Percentiles rank a stretch among this genome's conserved stretches.
phyloP scores from a whole-genome alignment of 2,329 filamentous ascomycete species.

The Mycocentrospora acerina region DNA sequence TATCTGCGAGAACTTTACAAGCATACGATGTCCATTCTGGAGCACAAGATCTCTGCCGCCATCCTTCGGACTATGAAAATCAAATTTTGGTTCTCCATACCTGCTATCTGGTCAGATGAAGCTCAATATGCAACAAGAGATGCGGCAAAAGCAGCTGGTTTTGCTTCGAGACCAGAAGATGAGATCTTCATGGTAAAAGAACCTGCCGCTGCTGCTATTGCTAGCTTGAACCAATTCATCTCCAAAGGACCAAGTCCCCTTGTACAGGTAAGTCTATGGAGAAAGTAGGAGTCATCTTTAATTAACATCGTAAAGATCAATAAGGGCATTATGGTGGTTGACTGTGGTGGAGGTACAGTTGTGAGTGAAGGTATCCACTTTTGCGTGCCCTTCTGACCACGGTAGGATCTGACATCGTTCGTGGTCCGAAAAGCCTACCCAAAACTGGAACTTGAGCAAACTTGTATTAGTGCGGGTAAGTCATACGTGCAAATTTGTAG shows the following conservation, averaged over 20 bases:
- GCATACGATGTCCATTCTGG: slow-evolving; percentile 12
- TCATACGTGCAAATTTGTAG: too few relatives aligned
- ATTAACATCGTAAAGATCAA: too few relatives aligned
- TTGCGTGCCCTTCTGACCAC: too few relatives aligned
- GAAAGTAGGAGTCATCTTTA: too few relatives aligned
- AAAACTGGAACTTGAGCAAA: slow-evolving; percentile 14
- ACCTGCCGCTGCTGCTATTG: slow-evolving; percentile 21
- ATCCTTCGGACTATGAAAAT: not conserved
- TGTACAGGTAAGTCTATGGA: too few relatives aligned
- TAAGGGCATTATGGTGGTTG: too few relatives aligned
- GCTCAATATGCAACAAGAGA: slow-evolving; percentile 1
- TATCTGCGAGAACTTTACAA: slow-evolving; percentile 18
- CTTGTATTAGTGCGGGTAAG: slow-evolving; percentile 16
- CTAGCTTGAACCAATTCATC: slow-evolving; percentile 12
- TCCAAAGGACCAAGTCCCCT: too few relatives aligned
- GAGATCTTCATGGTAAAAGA: slow-evolving; percentile 24
- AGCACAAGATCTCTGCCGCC: slow-evolving; percentile 10
- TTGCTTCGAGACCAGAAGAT: slow-evolving; percentile 16
- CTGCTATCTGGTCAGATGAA: slow-evolving; percentile 5
- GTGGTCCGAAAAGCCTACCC: slow-evolving; percentile 13
- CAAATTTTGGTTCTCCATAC: slow-evolving; percentile 4
- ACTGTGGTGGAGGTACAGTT: slow-evolving; percentile 34
- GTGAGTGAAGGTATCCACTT: too few relatives aligned
- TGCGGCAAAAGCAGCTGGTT: slow-evolving; percentile 6
- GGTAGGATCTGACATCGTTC: slow-evolving; percentile 4